Evolutionary conservation across 768 basidiomycete genomes (phyloP).

Genomic region (Austroboletus eburneus): DNA sequence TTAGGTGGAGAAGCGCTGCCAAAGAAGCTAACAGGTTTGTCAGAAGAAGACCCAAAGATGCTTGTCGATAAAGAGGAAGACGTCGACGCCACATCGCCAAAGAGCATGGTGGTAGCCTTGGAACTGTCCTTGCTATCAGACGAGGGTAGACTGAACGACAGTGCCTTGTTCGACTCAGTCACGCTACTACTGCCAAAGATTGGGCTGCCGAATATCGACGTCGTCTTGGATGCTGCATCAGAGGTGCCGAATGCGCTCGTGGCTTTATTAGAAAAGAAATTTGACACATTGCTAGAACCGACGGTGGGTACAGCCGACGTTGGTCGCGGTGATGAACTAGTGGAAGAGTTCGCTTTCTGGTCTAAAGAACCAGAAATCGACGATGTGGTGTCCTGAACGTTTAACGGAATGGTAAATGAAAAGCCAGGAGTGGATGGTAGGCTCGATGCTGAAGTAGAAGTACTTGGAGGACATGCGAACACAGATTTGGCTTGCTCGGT

Average conservation of each 20-base stretch:
- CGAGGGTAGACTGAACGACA: conserved; percentile 6
- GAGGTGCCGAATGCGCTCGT: conserved; percentile 14
- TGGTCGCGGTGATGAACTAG: conserved; percentile 8
- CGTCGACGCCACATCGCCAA: conserved; percentile 14
- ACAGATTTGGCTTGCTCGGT: conserved; percentile 27
- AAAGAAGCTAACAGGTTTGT: conserved; percentile 26
- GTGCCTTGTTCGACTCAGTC: conserved; percentile 14
- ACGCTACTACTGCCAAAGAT: conserved; percentile 20
- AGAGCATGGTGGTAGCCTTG: conserved; percentile 15
- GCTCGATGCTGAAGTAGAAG: conserved; percentile 3
- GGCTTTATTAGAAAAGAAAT: conserved; percentile 22
- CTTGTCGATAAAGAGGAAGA: conserved; percentile 12
- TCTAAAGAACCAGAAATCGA: conserved; percentile 3
- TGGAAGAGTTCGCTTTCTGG: conserved; percentile 8
- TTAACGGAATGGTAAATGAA: conserved; percentile 10
- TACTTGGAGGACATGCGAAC: conserved; percentile 22
- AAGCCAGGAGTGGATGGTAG: conserved; percentile 17
- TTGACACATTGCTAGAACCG: conserved; percentile 15
- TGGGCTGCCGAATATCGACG: conserved; percentile 23
- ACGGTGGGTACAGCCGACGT: conserved; percentile 11
- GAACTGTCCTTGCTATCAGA: conserved; percentile 12
- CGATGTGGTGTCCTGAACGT: conserved; percentile 4
- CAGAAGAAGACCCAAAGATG: conserved; percentile 19
- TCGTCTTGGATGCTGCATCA: conserved; percentile 22
- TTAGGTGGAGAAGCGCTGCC: conserved; percentile 27